A percentile compares a stretch with the other conserved stretches of the same genome.
Evolutionary conservation across 805 yeast genomes (phyloP).

Genomic region (Teunomyces tritomae): DNA sequence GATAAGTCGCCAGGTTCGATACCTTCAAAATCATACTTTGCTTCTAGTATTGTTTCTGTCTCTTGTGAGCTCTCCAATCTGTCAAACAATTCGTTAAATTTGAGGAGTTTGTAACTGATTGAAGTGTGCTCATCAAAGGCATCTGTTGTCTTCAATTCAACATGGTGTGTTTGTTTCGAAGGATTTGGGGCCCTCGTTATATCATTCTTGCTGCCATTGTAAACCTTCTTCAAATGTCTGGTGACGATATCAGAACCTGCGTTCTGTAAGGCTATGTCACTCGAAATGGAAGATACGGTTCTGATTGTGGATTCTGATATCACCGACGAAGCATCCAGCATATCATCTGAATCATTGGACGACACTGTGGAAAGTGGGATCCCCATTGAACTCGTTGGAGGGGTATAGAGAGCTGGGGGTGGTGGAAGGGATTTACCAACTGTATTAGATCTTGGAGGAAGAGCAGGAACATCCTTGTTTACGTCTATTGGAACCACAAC

Average conservation of each 20-base stretch:
- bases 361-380: not conserved
- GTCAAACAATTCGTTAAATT: slow-evolving; percentile 22
- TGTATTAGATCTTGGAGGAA: slow-evolving; percentile 7
- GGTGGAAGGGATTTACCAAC: slow-evolving; percentile 1
- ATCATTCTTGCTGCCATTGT: slow-evolving; percentile 34
- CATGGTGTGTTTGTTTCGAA: slow-evolving; percentile 6
- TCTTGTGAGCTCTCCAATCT: slow-evolving; percentile 6
- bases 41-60: slow-evolving; percentile 8
- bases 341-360: slow-evolving; percentile 10
- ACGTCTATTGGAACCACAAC: slow-evolving; percentile 3
- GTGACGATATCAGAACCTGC: slow-evolving; percentile 16
- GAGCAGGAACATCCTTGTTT: not conserved
- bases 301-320: slow-evolving; percentile 10
- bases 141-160: slow-evolving; percentile 7
- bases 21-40: slow-evolving; percentile 28
- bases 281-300: slow-evolving; percentile 17
- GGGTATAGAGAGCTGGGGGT: slow-evolving; percentile 5
- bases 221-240: slow-evolving; percentile 22
- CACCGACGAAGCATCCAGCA: slow-evolving; percentile 11
- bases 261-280: slow-evolving; percentile 12
- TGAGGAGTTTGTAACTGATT: slow-evolving; percentile 23
- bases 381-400: not conserved
- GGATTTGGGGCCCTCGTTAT: slow-evolving; percentile 30
- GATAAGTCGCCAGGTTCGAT: slow-evolving; percentile 37
- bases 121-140: slow-evolving; percentile 18